phyloP scores from a whole-genome alignment of 495 filamentous ascomycete genomes.

The Hypoxylon subgilvum region DNA sequence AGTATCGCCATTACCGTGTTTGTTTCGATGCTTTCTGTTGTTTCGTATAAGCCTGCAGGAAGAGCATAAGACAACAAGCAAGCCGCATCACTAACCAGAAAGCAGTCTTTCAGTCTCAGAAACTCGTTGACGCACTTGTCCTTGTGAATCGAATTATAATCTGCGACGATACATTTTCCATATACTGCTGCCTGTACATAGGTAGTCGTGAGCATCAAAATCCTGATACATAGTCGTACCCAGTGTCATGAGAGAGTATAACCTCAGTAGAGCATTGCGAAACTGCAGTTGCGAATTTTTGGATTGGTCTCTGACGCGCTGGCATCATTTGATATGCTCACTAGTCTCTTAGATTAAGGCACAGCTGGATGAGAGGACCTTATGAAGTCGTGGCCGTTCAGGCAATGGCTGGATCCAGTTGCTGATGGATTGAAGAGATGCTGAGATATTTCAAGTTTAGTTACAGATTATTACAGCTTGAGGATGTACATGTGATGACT shows the following conservation, averaged over 20 bases:
- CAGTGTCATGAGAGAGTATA: not conserved
- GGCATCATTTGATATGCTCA: constrained; percentile 38
- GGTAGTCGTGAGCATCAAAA: constrained; percentile 1
- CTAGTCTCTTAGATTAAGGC: not conserved
- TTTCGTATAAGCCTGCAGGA: constrained; percentile 4
- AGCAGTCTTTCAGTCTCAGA: constrained; percentile 84
- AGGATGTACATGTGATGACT: no score
- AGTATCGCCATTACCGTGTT: constrained; percentile 2
- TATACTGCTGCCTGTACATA: constrained; percentile 81
- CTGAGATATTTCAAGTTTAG: no score
- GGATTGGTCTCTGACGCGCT: constrained; percentile 71
- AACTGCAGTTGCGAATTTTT: constrained; percentile 82
- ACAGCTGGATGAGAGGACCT: not conserved
- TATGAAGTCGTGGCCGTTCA: no score
- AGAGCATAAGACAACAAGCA: not conserved
- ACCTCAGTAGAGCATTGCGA: constrained; percentile 87
- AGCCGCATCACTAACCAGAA: constrained; percentile 64
- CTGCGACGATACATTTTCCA: constrained; percentile 87
- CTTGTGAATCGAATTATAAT: constrained; percentile 90
- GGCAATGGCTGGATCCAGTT: no score
- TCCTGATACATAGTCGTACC: not conserved
- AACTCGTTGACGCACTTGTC: constrained; percentile 92
- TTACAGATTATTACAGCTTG: no score
- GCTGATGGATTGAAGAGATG: no score
- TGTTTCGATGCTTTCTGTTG: constrained; percentile 32